A percentile compares a stretch with the other conserved stretches of the same genome.
Conservation (phyloP, 176 grass and related monocot genomes). For the Miscanthus lutarioriparius region DNA sequence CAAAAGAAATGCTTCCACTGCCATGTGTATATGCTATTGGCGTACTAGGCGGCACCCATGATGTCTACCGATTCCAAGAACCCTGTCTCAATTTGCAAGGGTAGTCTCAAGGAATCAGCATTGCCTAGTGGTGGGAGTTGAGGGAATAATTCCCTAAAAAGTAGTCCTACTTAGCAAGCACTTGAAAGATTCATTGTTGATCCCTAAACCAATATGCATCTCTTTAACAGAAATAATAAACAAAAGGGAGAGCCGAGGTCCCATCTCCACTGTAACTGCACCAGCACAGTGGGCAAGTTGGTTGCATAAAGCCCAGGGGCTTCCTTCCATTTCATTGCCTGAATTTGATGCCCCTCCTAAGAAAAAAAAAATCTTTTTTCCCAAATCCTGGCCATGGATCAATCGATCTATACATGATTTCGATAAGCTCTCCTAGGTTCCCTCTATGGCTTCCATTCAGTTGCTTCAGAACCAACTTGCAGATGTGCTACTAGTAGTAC, state of each 20-base stretch:
- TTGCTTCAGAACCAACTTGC: conserved; percentile 20
- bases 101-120: conserved; percentile 23
- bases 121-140: conserved; percentile 32
- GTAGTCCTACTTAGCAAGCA: conserved; percentile 53
- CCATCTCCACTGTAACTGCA: conserved; percentile 36
- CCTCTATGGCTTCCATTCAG: conserved; percentile 25
- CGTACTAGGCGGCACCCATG: conserved; percentile 26
- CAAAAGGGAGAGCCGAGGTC: not conserved
- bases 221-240: conserved; percentile 32
- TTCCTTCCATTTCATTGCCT: conserved; percentile 8
- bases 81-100: conserved; percentile 25
- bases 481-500: not conserved
- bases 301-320: conserved; percentile 5
- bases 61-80: conserved; percentile 44
- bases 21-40: conserved; percentile 32
- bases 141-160: conserved; percentile 47
- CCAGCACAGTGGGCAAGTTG: conserved; percentile 40
- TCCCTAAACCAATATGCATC: conserved; percentile 45
- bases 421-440: conserved; percentile 34
- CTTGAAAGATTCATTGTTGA: conserved; percentile 58
- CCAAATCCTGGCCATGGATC: conserved; percentile 14
- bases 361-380: conserved; percentile 17
- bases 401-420: not conserved
- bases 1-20: conserved; percentile 26
- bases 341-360: conserved; percentile 28